Conservation (phyloP, 257 asterid genomes). For the Nemophila menziesii region DNA sequence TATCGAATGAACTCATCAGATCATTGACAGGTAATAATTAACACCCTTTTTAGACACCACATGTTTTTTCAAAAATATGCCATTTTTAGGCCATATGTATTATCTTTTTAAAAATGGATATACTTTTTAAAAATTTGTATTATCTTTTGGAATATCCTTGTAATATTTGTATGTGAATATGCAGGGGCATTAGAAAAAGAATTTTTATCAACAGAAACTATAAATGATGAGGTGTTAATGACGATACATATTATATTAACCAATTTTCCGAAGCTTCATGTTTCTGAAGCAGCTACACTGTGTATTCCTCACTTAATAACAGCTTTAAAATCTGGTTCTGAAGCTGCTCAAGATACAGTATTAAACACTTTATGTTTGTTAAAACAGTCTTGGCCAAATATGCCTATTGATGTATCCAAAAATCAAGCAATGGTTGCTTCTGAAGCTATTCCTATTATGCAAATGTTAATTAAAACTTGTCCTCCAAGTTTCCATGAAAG, state of each 20-base stretch:
- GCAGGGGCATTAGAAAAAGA: constrained; percentile 86
- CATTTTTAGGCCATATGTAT: no score
- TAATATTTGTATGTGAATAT: constrained; percentile 11
- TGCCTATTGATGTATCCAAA: constrained; percentile 63
- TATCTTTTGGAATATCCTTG: neutral
- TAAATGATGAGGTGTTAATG: constrained; percentile 59
- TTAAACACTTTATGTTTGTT: constrained; percentile 54
- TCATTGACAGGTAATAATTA: constrained; percentile 57
- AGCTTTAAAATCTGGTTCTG: constrained; percentile 59
- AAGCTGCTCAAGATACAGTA: constrained; percentile 54
- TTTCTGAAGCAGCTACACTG: constrained; percentile 54
- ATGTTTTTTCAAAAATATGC: no score
- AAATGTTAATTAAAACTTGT: constrained; percentile 46
- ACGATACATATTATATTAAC: constrained; percentile 59
- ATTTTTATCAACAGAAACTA: constrained; percentile 39
- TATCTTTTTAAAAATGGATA: neutral
- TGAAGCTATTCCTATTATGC: constrained; percentile 76
- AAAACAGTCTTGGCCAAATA: constrained; percentile 70
- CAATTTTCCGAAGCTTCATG: constrained; percentile 58
- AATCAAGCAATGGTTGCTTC: constrained; percentile 73
- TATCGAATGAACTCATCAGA: constrained; percentile 60
- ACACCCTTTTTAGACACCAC: constrained; percentile 3
- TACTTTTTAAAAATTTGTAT: neutral
- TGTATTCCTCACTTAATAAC: constrained; percentile 69
- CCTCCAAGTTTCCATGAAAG: constrained; percentile 65